Evolutionary conservation across 306 rosid species (phyloP).

Genomic region (Cicer yamashitae): DNA sequence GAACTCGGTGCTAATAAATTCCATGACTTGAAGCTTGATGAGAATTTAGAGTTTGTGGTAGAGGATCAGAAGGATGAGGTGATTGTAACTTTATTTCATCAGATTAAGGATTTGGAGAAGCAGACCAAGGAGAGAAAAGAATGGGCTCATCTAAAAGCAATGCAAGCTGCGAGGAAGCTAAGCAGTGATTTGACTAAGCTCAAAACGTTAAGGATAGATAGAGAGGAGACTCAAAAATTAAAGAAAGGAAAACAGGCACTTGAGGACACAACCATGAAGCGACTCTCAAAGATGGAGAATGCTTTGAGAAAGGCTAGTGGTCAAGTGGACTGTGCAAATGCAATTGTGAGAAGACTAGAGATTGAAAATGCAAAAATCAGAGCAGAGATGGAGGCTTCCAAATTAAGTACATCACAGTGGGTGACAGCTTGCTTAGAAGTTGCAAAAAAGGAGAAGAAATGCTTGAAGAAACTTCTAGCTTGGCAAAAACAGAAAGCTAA

Average conservation of each 20-base stretch:
- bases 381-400: constrained; percentile 99
- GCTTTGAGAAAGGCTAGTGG: constrained; percentile 90
- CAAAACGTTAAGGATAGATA: constrained; percentile 82
- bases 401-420: constrained; percentile 91
- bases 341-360: constrained; percentile 82
- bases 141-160: constrained; percentile 95
- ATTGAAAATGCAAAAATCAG: constrained; percentile 89
- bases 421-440: constrained; percentile 79
- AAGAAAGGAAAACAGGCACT: constrained; percentile 87
- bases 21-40: constrained; percentile 85
- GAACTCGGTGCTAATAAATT: constrained; percentile 77
- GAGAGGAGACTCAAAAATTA: constrained; percentile 90
- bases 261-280: constrained; percentile 91
- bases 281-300: constrained; percentile 92
- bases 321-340: constrained; percentile 95
- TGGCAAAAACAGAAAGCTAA: constrained; percentile 94
- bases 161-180: constrained; percentile 92
- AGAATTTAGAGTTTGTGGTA: constrained; percentile 73
- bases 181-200: constrained; percentile 85
- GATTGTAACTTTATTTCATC: constrained; percentile 73
- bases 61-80: constrained; percentile 93
- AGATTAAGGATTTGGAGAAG: constrained; percentile 82
- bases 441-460: constrained; percentile 88
- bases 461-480: constrained; percentile 77
- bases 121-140: constrained; percentile 86